Percentiles rank a stretch among this genome's conserved stretches.
phyloP scores from a whole-genome alignment of 192 early-diverging fungal genomes.

The Cladochytrium replicatum region DNA sequence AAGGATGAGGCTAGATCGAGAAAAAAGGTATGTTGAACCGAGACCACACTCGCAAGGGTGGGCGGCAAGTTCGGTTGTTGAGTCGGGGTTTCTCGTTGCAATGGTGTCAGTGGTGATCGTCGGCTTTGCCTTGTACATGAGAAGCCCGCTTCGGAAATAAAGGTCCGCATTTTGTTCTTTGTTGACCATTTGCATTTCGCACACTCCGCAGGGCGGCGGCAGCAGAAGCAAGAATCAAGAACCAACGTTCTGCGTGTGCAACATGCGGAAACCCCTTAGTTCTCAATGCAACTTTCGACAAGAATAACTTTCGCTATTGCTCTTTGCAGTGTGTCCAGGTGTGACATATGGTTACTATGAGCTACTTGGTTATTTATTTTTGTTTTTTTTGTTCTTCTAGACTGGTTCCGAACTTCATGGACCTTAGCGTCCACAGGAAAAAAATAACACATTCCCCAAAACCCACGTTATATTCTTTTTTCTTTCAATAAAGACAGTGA shows the following conservation, averaged over 20 bases:
- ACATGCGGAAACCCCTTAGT: conserved; percentile 53
- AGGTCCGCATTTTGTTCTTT: background rate
- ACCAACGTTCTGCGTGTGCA: conserved; percentile 40
- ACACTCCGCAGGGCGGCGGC: conserved; percentile 47
- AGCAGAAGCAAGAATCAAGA: conserved; percentile 56
- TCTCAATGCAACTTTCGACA: conserved; percentile 58
- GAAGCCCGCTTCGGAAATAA: too few species aligned
- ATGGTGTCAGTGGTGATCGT: background rate
- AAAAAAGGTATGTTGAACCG: conserved; percentile 35
- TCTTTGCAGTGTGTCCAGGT: conserved; percentile 33
- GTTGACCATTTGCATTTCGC: conserved; percentile 1
- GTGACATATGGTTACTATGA: too few species aligned
- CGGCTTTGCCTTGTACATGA: background rate
- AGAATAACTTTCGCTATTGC: conserved; percentile 53
- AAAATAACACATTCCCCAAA: too few species aligned
- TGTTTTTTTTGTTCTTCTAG: too few species aligned
- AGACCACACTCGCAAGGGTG: background rate
- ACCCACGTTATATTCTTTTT: too few species aligned
- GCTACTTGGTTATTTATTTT: too few species aligned
- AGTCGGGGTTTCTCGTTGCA: background rate
- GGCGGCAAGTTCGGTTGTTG: background rate
- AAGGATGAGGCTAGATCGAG: conserved; percentile 61
- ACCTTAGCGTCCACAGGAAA: too few species aligned
- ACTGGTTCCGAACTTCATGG: too few species aligned
- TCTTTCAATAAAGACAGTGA: too few species aligned